Evolutionary conservation across 352 stramenopile genomes (phyloP).

Genomic region (Globisporangium solare): DNA sequence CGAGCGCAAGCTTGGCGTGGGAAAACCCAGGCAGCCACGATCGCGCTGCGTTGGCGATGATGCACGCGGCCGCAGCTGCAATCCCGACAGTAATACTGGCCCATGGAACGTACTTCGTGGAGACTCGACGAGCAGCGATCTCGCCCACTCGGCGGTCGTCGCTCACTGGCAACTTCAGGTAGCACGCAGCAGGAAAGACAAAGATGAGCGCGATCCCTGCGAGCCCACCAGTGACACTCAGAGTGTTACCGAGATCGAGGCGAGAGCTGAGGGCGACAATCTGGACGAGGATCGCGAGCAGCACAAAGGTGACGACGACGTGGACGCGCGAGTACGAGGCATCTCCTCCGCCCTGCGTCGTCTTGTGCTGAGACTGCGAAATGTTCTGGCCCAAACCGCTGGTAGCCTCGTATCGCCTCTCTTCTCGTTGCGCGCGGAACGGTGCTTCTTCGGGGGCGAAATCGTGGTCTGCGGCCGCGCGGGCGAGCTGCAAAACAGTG

Average conservation of each 20-base stretch:
- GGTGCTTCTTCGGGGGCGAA: constrained; percentile 26
- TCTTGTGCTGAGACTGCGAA: not conserved
- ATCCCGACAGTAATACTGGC: constrained; percentile 30
- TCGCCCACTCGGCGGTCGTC: constrained; percentile 4
- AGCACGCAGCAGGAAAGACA: constrained; percentile 41
- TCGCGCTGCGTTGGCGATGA: constrained; percentile 24
- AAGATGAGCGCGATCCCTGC: constrained; percentile 40
- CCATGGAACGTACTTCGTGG: constrained; percentile 24
- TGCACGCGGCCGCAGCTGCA: constrained; percentile 24
- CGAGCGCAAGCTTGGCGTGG: too few species aligned
- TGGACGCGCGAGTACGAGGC: constrained; percentile 4
- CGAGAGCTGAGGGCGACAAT: constrained; percentile 29
- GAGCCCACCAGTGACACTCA: constrained; percentile 37
- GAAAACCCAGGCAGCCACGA: not conserved
- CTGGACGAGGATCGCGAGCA: constrained; percentile 30
- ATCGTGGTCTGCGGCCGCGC: constrained; percentile 12
- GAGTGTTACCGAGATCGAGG: constrained; percentile 21
- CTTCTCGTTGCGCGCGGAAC: constrained; percentile 27
- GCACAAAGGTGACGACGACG: constrained; percentile 18
- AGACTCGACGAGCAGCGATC: constrained; percentile 1
- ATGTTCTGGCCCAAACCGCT: not conserved
- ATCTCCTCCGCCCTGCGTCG: constrained; percentile 3
- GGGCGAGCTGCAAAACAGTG: constrained; percentile 32
- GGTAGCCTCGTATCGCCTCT: constrained; percentile 2
- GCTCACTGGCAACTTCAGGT: constrained; percentile 30